Evolutionary conservation across 2,329 filamentous ascomycete genomes (phyloP).

Genomic region (Neoascochyta sp.): DNA sequence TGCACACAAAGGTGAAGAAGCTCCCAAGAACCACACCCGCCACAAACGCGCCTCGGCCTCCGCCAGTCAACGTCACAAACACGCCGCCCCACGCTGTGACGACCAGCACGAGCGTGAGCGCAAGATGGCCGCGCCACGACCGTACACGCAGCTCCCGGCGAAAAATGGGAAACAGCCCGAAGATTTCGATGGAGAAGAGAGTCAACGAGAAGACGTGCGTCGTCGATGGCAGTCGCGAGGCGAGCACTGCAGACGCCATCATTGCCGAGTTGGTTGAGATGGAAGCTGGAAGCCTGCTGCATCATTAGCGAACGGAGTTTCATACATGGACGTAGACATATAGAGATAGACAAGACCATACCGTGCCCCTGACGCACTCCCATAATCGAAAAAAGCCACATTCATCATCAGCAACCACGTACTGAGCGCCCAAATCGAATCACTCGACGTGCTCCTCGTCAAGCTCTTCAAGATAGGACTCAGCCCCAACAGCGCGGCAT

Average conservation of each 20-base stretch:
- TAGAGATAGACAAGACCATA: conserved; percentile 18
- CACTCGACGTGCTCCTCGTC: conserved; percentile 85
- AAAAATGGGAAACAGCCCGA: conserved; percentile 96
- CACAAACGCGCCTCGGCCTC: conserved; percentile 56
- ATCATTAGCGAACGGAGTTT: conserved; percentile 9
- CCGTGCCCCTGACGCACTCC: conserved; percentile 60
- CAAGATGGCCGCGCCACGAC: conserved; percentile 75
- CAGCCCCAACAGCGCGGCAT: conserved; percentile 84
- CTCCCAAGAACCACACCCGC: conserved; percentile 73
- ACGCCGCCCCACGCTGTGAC: conserved; percentile 76
- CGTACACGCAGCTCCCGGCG: conserved; percentile 79
- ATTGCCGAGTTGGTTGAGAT: conserved; percentile 93
- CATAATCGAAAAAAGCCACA: conserved; percentile 97
- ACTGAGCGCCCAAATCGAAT: conserved; percentile 97
- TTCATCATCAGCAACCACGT: conserved; percentile 92
- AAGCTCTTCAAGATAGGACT: conserved; percentile 95
- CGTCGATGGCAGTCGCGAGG: conserved; percentile 81
- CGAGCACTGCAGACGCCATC: conserved; percentile 93
- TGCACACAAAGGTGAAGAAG: conserved; percentile 70
- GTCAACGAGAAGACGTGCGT: conserved; percentile 94
- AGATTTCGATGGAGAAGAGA: conserved; percentile 94
- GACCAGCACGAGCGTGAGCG: conserved; percentile 72
- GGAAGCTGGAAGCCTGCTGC: conserved; percentile 62
- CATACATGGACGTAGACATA: no score
- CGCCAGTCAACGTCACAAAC: conserved; percentile 55